Evolutionary conservation across 495 filamentous ascomycete species (phyloP), one percentile per base, ranked within the genome.

Genomic region (Patellaria atrata): DNA sequence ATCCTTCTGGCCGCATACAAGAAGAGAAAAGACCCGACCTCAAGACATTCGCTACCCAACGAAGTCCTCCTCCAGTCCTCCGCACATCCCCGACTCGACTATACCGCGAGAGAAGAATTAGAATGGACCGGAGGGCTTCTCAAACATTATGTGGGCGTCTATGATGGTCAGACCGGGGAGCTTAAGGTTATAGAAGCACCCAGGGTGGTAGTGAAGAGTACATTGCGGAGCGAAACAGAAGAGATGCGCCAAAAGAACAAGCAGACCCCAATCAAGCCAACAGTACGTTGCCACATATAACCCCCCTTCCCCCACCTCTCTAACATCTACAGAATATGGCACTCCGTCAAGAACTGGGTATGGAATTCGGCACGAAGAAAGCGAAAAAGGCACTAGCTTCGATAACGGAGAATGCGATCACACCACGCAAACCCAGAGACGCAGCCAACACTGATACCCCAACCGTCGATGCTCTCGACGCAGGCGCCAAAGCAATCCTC

Each of bases 341-440:
- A 14, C 43, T 47, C 30, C 71, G 71, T 41, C 75, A 70, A 27
- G 70, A 73, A 22, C 76, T 97, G 4, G 89, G 84, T 41, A 71
- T 82, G 48, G 75, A 77, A 30, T 97, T 97, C 60, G 91, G 89
- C 44, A 93, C 84, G 22, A 91, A 83, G 62, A 91, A 91, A 60
- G 75, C 91, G 2, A 79, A 79, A 64, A 92, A 92, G 58, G 79
- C 78, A 1, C 73, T 87, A 39, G 70, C 68, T 17, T 74, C 77
- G 21, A 60, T 79, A 31, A 76, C 80, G 15, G 73, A 82, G 50
- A 92, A 92, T 44, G 79, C 82, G 24, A 82, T 92, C 40, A 47
- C 55, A 12, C 55, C 57, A 23, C 33, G 35, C 40, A 32, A 41
- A 9, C 13, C 30, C 9, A 6, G 18, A 11, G 35, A 29, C 12